Conservation (phyloP, 2,329 filamentous ascomycete species). For the Myriangium duriaei region DNA sequence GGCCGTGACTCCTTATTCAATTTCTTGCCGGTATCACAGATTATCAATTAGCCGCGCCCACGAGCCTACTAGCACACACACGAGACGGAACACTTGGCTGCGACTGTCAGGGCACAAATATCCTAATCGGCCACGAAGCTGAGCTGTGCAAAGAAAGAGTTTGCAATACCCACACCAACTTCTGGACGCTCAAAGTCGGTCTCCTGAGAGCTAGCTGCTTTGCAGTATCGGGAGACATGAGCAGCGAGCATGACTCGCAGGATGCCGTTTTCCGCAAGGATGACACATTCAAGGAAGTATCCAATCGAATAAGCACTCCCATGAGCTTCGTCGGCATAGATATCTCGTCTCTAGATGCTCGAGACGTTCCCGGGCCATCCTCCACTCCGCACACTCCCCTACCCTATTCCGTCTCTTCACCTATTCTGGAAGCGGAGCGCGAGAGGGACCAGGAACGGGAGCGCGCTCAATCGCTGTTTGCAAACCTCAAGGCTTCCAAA, state of each 20-base stretch:
- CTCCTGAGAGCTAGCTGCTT: too few relatives aligned
- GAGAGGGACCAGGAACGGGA: slow-evolving; percentile 9
- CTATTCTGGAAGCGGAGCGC: slow-evolving; percentile 9
- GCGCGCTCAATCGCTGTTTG: slow-evolving; percentile 11
- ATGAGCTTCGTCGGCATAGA: slow-evolving; percentile 25
- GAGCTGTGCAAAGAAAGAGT: too few relatives aligned
- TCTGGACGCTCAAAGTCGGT: too few relatives aligned
- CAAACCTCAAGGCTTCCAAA: slow-evolving; percentile 11
- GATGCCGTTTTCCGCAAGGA: slow-evolving; percentile 1
- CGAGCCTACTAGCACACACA: too few relatives aligned
- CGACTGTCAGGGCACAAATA: too few relatives aligned
- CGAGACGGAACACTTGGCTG: too few relatives aligned
- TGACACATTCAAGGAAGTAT: slow-evolving; percentile 9
- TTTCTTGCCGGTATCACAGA: too few relatives aligned
- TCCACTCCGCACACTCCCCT: slow-evolving; percentile 13
- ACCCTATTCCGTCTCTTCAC: slow-evolving; percentile 18
- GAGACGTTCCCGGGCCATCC: slow-evolving; percentile 15
- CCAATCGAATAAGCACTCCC: slow-evolving; percentile 19
- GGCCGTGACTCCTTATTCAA: too few relatives aligned
- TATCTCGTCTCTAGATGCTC: slow-evolving; percentile 24
- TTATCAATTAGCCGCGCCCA: too few relatives aligned
- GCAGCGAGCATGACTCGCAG: background rate
- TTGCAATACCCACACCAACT: too few relatives aligned
- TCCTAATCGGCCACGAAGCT: too few relatives aligned
- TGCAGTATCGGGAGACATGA: too few relatives aligned